Evolutionary conservation across 2,329 filamentous ascomycete species (phyloP).

Genomic region (Passalora sequoiae): DNA sequence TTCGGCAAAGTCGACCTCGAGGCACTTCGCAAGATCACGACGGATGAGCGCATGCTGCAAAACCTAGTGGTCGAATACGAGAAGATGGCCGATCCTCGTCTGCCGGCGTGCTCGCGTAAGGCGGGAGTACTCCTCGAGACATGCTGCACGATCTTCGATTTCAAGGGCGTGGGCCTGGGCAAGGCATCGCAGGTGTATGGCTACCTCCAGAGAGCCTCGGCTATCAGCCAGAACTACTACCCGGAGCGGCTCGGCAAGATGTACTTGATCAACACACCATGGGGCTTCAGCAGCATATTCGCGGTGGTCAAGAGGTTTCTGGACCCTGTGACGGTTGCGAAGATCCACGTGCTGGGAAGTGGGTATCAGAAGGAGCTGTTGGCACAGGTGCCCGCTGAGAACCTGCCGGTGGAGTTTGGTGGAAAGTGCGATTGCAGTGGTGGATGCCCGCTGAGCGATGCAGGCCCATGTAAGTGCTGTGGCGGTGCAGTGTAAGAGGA

Average conservation of each 20-base stretch:
- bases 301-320: slow-evolving; percentile 85
- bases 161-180: slow-evolving; percentile 84
- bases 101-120: slow-evolving; percentile 94
- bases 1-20: slow-evolving; percentile 87
- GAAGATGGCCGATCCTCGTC: slow-evolving; percentile 84
- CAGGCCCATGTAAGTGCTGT: slow-evolving; percentile 65
- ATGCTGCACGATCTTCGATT: slow-evolving; percentile 96
- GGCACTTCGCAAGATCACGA: slow-evolving; percentile 89
- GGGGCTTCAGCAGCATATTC: slow-evolving; percentile 88
- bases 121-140: slow-evolving; percentile 86
- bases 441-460: slow-evolving; percentile 81
- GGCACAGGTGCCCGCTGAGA: slow-evolving; percentile 79
- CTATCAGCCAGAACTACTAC: slow-evolving; percentile 97
- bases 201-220: slow-evolving; percentile 79
- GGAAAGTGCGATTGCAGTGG: slow-evolving; percentile 75
- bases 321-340: slow-evolving; percentile 91
- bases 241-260: slow-evolving; percentile 92
- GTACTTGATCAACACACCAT: slow-evolving; percentile 96
- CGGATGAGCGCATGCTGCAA: slow-evolving; percentile 85
- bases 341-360: slow-evolving; percentile 85
- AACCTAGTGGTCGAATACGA: slow-evolving; percentile 98
- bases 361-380: slow-evolving; percentile 81
- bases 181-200: slow-evolving; percentile 79
- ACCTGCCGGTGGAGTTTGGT: slow-evolving; percentile 80
- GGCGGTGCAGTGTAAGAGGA: not conserved